Evolutionary conservation across 768 basidiomycete species (phyloP), one percentile per base, ranked within the genome.

Genomic region (Rhizopogon vinicolor): DNA sequence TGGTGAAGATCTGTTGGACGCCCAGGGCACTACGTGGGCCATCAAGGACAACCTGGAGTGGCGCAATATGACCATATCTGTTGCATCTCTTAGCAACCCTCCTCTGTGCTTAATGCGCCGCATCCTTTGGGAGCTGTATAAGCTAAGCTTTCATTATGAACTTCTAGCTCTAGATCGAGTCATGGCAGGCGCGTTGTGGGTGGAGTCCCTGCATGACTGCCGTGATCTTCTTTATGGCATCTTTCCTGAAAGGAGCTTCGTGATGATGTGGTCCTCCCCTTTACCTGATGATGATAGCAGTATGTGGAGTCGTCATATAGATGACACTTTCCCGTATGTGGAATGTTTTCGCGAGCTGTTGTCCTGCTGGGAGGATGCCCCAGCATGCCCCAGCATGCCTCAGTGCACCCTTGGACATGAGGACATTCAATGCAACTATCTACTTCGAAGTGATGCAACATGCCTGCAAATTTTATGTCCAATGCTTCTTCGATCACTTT

Each of bases 101-200:
- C 51, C 54, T 16, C 7, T n/a, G 14, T 33, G 3, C 18, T 22
- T 59, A 37, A 54, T 54, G 45, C 8, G 43, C 22, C 65, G n/a
- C n/a, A n/a, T n/a, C n/a, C n/a, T n/a, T n/a, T n/a, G n/a, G n/a
- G n/a, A n/a, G n/a, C n/a, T n/a, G n/a, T n/a, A n/a, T n/a, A n/a
- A 68, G 33, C 56, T 62, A 12, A 60, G 60, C 18, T 68, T 65
- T 42, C 22, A 49, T 2, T 63, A 57, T 39, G 59, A 66, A 28
- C 51, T 68, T 8, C 46, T 56, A 13, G 57, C 62, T 9, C 60
- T 69, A 2, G 54, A 69, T 25, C 41, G 37, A 3, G 41, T 41
- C 39, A 39, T 55, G 10, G 60, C 58, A 3, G n/a, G 49, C 14
- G 5, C 8, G 5, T n/a, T 44, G n/a, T 59, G 61, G 51, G 51